phyloP scores from a whole-genome alignment of 257 asterid genomes.

The Solanum etuberosum region DNA sequence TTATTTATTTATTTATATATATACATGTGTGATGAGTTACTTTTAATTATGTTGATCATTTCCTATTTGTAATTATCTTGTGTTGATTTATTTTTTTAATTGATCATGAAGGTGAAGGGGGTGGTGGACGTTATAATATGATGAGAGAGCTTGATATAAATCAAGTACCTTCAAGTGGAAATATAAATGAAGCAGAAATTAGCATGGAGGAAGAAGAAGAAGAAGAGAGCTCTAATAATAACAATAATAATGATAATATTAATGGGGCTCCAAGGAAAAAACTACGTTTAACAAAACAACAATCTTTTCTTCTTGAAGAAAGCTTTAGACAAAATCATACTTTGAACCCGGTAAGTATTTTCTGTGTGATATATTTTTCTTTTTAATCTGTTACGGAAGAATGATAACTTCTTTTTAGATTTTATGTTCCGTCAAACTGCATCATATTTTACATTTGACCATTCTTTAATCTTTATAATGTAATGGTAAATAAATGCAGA shows the following conservation, averaged over 20 bases:
- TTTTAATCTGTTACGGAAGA: background rate
- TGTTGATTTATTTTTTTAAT: background rate
- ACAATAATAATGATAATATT: constrained; percentile 8
- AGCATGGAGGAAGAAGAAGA: constrained; percentile 44
- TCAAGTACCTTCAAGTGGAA: constrained; percentile 29
- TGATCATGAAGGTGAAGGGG: constrained; percentile 22
- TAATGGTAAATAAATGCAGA: constrained; percentile 24
- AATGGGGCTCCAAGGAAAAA: constrained; percentile 39
- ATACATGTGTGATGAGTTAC: background rate
- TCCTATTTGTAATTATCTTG: background rate
- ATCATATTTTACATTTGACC: background rate
- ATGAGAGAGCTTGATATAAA: constrained; percentile 55
- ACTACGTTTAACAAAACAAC: constrained; percentile 63
- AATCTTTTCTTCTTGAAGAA: constrained; percentile 72
- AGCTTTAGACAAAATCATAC: constrained; percentile 60
- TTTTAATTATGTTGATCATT: background rate
- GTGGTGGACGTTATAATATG: constrained; percentile 13
- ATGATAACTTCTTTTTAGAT: too few relatives aligned
- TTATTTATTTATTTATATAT: too few relatives aligned
- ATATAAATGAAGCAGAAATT: constrained; percentile 24
- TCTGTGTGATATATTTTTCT: too few relatives aligned
- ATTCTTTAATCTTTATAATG: too few relatives aligned
- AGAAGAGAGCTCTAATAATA: constrained; percentile 17
- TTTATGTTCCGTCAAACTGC: too few relatives aligned
- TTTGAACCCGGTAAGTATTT: constrained; percentile 47